These are phyloP conservation scores for Ailanthus altissimus DNA, from an alignment of 345 rosid genomes.

Conservation along the genomic window DNA sequence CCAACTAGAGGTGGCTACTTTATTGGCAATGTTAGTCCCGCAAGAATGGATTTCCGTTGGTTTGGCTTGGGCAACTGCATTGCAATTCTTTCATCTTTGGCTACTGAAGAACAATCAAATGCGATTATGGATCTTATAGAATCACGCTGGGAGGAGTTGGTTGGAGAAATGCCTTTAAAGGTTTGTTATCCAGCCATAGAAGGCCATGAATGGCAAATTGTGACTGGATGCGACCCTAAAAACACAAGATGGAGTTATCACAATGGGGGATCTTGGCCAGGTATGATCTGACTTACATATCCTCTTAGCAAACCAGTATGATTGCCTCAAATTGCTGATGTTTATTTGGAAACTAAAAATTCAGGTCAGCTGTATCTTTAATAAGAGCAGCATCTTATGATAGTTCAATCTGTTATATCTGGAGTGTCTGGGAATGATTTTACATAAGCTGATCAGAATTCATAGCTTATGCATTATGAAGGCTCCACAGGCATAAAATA, in stretches of 20 bases:
- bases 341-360: neutral
- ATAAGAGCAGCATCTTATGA: neutral
- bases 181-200: conserved; percentile 93
- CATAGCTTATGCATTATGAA: neutral
- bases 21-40: conserved; percentile 92
- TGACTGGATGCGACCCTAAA: conserved; percentile 93
- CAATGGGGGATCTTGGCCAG: conserved; percentile 99
- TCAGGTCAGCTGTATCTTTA: neutral
- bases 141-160: conserved; percentile 93
- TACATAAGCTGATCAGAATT: neutral
- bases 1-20: conserved; percentile 84
- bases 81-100: conserved; percentile 87
- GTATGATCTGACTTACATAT: conserved; percentile 33
- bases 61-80: conserved; percentile 90
- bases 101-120: conserved; percentile 86
- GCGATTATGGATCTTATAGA: conserved; percentile 98
- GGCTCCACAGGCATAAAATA: neutral
- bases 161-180: conserved; percentile 95
- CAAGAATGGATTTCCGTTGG: conserved; percentile 97
- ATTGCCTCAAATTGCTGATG: neutral
- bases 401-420: neutral
- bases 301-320: neutral
- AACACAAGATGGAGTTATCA: conserved; percentile 98
- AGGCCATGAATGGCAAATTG: conserved; percentile 85
- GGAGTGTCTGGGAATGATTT: neutral